Base-by-base conservation (phyloP, 768 basidiomycete species). In the Podaxis sp. region DNA sequence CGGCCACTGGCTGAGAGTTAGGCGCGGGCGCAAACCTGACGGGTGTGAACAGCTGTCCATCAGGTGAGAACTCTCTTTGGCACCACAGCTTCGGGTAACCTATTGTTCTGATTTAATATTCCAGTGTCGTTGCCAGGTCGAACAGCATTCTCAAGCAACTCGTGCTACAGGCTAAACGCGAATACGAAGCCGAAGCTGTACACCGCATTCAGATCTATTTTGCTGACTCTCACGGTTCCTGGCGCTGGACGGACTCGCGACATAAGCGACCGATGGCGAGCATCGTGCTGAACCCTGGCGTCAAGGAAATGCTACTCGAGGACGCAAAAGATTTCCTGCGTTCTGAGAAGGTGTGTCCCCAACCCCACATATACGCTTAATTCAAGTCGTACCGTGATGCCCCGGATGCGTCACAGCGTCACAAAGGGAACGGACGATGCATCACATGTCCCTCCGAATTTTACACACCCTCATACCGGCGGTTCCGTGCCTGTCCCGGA, bases 191-290 rank as follows among this genome's bases (percentile, higher is more conserved):
- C 0, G 91, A 94, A 69, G 88, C 90, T 37, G 84, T 93, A 46
- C 90, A 93, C 69, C 85, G 91, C 48, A 92, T 95, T 65, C 91
- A 93, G 73, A 92, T 95, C 37, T 94, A 93, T 72, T 93, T 93
- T 71, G 91, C 93, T 15, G 93, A 95, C 73, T 88, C 88, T 4
- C 90, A 93, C 72, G 92, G 91, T 36, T 87, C 85, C 54, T 95
- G 93, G 93, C 81, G 92, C 40, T 93, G 89, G 87, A 91, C 91
- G 0, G 93, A 93, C 74, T 90, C 89, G 20, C 79, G 92, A 55
- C 90, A 93, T 75, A 95, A 95, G 75, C 85, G 93, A 20, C 93
- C 93, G n/a, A 84, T 95, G 80, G 84, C 84, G 12, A 91, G 88
- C 69, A 94, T 95, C 68, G 93, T 95, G 5, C 82, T 95, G 62